Conservation (phyloP, 768 basidiomycete genomes). For the Hygrocybe punicea region DNA sequence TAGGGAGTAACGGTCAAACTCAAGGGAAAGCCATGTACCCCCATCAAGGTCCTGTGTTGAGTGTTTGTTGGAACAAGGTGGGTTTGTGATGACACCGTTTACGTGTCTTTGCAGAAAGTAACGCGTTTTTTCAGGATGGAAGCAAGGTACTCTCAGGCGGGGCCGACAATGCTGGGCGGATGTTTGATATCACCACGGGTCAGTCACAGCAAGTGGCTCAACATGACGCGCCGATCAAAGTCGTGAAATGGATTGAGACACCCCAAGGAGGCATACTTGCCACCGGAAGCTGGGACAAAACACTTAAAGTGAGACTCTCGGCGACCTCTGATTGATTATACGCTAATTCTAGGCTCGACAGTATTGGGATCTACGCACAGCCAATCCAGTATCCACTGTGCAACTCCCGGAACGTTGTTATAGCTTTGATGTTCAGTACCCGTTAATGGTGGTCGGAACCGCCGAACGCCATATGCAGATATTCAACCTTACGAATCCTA, state of each 20-base stretch:
- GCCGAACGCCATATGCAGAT: conserved; percentile 91
- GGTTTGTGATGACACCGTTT: neutral
- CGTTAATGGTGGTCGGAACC: conserved; percentile 87
- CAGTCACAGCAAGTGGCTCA: conserved; percentile 80
- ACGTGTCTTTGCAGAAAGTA: neutral
- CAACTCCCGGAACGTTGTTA: conserved; percentile 89
- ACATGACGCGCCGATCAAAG: conserved; percentile 86
- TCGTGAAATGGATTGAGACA: conserved; percentile 76
- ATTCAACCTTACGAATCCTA: conserved; percentile 82
- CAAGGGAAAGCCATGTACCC: conserved; percentile 67
- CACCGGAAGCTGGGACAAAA: conserved; percentile 98
- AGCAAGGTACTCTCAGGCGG: conserved; percentile 89
- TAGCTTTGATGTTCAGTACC: conserved; percentile 75
- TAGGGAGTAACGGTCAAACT: conserved; percentile 53
- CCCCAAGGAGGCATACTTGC: conserved; percentile 65
- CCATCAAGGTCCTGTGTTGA: conserved; percentile 70
- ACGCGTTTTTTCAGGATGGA: conserved; percentile 59
- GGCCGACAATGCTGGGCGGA: conserved; percentile 91
- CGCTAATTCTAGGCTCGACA: conserved; percentile 26
- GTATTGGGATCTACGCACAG: conserved; percentile 89
- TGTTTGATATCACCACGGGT: conserved; percentile 86
- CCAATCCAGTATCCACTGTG: conserved; percentile 74
- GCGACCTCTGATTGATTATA: neutral
- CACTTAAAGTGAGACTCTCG: conserved; percentile 66
- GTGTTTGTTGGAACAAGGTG: conserved; percentile 70